phyloP scores from a whole-genome alignment of 345 rosid species.

The Lenwebbia sp. region DNA sequence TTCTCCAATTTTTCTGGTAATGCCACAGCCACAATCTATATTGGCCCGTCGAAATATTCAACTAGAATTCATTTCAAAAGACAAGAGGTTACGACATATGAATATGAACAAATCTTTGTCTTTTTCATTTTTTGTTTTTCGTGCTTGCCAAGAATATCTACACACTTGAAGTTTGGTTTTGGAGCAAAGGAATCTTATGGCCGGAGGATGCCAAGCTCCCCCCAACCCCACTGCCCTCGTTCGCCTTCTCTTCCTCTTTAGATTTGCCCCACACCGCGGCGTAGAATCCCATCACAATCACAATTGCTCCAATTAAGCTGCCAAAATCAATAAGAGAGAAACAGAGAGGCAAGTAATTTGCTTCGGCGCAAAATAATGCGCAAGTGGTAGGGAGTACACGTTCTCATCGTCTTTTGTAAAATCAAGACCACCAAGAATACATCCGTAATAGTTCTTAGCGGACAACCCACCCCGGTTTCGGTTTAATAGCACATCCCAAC shows the following conservation, averaged over 20 bases:
- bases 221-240: neutral
- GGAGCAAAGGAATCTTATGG: neutral
- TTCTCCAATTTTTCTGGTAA: too few species aligned
- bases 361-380: too few species aligned
- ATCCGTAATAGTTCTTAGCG: conserved; percentile 4
- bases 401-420: conserved; percentile 3
- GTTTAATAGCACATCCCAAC: neutral
- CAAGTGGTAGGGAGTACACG: neutral
- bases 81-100: neutral
- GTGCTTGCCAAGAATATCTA: neutral
- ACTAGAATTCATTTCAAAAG: too few species aligned
- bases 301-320: neutral
- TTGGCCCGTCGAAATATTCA: neutral
- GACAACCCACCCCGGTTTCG: neutral
- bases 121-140: neutral
- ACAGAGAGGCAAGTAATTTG: too few species aligned
- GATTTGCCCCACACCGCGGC: neutral
- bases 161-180: neutral
- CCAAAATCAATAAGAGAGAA: neutral
- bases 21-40: too few species aligned
- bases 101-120: neutral
- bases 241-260: neutral
- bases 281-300: neutral
- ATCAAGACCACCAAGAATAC: neutral
- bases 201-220: neutral